A percentile compares a stretch with the other conserved stretches of the same genome.
phyloP scores from a whole-genome alignment of 768 basidiomycete species.

The Auriscalpium vulgare region DNA sequence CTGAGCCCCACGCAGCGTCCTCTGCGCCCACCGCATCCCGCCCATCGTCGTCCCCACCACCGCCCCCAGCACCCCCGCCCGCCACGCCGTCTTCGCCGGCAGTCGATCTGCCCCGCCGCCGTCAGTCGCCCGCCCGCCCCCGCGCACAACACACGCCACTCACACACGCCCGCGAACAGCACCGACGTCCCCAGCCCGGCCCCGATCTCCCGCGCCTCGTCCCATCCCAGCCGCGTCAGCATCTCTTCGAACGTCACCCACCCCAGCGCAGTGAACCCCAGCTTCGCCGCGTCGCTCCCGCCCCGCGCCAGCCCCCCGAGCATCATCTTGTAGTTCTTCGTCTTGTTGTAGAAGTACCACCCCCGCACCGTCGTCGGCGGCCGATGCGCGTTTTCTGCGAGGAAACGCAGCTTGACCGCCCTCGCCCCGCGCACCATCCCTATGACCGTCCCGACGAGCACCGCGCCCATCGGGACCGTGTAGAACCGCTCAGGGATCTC shows the following conservation, averaged over 20 bases:
- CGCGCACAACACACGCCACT: slow-evolving; percentile 11
- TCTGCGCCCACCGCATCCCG: slow-evolving; percentile 23
- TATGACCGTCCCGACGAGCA: slow-evolving; percentile 55
- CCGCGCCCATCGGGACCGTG: slow-evolving; percentile 51
- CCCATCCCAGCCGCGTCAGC: slow-evolving; percentile 27
- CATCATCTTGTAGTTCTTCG: slow-evolving; percentile 85
- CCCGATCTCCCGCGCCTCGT: slow-evolving; percentile 43
- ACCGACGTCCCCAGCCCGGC: slow-evolving; percentile 60
- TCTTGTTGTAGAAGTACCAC: slow-evolving; percentile 96
- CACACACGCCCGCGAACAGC: slow-evolving; percentile 49
- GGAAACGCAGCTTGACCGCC: slow-evolving; percentile 64
- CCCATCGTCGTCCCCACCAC: slow-evolving; percentile 48
- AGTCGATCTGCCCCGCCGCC: slow-evolving; percentile 8
- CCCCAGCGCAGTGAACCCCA: slow-evolving; percentile 37
- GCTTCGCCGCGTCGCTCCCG: slow-evolving; percentile 43
- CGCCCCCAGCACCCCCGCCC: slow-evolving; percentile 41
- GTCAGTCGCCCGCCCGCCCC: slow-evolving; percentile 1
- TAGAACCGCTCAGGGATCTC: slow-evolving; percentile 52
- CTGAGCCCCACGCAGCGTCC: slow-evolving; percentile 19
- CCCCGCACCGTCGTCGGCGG: slow-evolving; percentile 79
- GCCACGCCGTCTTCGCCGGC: slow-evolving; percentile 10
- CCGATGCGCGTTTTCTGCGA: slow-evolving; percentile 91
- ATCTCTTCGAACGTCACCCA: slow-evolving; percentile 47
- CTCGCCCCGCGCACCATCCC: slow-evolving; percentile 71
- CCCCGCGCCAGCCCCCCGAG: slow-evolving; percentile 65